Conservation (phyloP, 2,329 filamentous ascomycete genomes). For the Hypoxylon sp. region DNA sequence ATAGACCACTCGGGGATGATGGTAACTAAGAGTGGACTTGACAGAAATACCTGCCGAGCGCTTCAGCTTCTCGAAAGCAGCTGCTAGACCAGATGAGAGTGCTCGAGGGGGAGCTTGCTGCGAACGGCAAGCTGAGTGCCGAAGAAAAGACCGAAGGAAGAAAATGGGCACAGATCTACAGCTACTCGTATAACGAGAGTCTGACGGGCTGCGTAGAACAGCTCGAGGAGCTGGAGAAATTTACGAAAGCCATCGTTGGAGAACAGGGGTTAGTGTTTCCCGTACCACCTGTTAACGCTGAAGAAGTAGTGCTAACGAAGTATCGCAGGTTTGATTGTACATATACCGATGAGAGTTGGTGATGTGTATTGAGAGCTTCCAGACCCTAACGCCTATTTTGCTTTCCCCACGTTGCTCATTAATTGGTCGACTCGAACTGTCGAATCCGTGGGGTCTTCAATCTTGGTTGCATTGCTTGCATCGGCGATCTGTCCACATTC, state of each 20-base stretch:
- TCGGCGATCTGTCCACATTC: not conserved
- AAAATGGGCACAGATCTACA: slow-evolving; percentile 66
- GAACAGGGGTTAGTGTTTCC: slow-evolving; percentile 54
- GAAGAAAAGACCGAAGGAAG: slow-evolving; percentile 48
- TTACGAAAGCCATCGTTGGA: slow-evolving; percentile 65
- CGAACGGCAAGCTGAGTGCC: slow-evolving; percentile 36
- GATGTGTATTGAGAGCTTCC: not conserved
- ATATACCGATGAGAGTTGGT: slow-evolving; percentile 13
- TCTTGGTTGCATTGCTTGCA: slow-evolving; percentile 1
- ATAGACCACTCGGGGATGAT: not conserved
- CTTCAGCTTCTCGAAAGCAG: slow-evolving; percentile 60
- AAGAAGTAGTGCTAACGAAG: slow-evolving; percentile 20
- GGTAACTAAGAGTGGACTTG: not conserved
- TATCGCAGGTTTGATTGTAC: slow-evolving; percentile 47
- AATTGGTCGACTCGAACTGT: slow-evolving; percentile 35
- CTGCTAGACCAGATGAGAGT: slow-evolving; percentile 60
- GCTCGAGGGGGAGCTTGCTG: slow-evolving; percentile 52
- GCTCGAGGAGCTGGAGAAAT: slow-evolving; percentile 61
- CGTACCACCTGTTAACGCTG: too few relatives aligned
- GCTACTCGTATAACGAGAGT: slow-evolving; percentile 61
- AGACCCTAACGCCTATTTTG: not conserved
- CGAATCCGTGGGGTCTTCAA: not conserved
- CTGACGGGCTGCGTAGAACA: slow-evolving; percentile 63
- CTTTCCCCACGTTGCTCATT: slow-evolving; percentile 34
- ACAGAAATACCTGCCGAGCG: slow-evolving; percentile 63